Conservation (phyloP, 2,329 filamentous ascomycete species). For the Penicillium sp. region DNA sequence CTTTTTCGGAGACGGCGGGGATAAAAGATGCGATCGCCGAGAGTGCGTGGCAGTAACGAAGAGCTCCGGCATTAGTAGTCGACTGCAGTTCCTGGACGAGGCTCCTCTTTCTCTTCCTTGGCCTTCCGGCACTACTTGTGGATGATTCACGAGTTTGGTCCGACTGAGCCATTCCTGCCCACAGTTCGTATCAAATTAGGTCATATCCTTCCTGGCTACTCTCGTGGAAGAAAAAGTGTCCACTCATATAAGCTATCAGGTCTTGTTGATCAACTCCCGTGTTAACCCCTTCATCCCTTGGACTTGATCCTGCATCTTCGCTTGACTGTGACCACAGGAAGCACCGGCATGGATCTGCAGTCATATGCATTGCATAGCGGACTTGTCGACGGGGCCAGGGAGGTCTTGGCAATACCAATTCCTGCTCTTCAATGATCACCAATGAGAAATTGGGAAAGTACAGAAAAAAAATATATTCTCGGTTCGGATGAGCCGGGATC, state of each 20-base stretch:
- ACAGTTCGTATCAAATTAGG: background rate
- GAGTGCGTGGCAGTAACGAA: conserved; percentile 33
- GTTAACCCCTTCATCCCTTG: background rate
- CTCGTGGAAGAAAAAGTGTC: background rate
- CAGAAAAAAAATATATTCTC: background rate
- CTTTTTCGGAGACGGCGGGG: conserved; percentile 31
- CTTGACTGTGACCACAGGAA: conserved; percentile 1
- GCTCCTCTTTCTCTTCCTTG: background rate
- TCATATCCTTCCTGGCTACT: background rate
- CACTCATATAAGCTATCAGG: background rate
- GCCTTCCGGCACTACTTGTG: background rate
- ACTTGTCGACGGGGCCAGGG: background rate
- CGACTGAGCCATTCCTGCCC: background rate
- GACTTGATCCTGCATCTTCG: background rate
- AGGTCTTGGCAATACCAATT: conserved; percentile 8
- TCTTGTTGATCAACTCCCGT: background rate
- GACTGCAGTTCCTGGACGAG: background rate
- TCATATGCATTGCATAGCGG: conserved; percentile 4
- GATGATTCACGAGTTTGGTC: background rate
- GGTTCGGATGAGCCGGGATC: conserved; percentile 24
- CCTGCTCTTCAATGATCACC: background rate
- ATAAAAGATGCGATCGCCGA: conserved; percentile 28
- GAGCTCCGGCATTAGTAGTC: background rate
- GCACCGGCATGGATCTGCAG: conserved; percentile 5
- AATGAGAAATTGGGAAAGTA: background rate